These are phyloP conservation scores for Coccomyxa subellipsoidea DNA, from an alignment of 163 green algal species.

Conservation along the genomic window DNA sequence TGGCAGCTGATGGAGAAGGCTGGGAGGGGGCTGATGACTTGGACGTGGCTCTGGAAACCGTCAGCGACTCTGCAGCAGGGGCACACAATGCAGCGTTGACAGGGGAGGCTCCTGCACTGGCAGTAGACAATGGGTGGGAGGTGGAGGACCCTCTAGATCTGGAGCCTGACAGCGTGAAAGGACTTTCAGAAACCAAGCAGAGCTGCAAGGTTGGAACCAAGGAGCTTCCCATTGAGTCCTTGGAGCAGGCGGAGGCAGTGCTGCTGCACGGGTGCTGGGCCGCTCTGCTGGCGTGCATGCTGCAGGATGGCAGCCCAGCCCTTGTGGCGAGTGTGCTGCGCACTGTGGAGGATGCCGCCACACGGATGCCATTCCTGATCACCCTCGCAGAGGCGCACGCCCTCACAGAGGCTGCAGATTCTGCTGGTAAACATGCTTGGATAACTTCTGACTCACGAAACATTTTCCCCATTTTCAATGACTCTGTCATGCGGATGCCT, in stretches of 20 bases:
- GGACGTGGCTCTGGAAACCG: not conserved
- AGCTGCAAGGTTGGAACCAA: too few relatives aligned
- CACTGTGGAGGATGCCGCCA: not conserved
- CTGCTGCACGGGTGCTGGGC: slow-evolving; percentile 3
- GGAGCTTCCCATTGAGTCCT: too few relatives aligned
- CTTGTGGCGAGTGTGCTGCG: not conserved
- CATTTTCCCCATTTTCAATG: too few relatives aligned
- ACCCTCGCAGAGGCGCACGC: not conserved
- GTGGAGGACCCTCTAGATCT: not conserved
- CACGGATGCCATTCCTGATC: not conserved
- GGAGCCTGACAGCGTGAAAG: not conserved
- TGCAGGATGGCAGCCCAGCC: not conserved
- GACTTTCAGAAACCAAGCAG: too few relatives aligned
- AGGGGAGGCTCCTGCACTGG: not conserved
- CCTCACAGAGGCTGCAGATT: not conserved
- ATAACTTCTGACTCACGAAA: too few relatives aligned
- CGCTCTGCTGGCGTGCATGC: slow-evolving; percentile 2
- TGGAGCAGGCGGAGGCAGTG: not conserved
- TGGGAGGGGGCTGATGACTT: not conserved
- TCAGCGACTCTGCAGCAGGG: not conserved
- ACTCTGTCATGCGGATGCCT: too few relatives aligned
- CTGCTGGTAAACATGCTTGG: not conserved
- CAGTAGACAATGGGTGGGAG: not conserved
- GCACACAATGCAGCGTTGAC: not conserved
- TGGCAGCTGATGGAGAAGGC: not conserved